Evolutionary conservation across 2,329 filamentous ascomycete genomes (phyloP).

Genomic region (Lomentospora prolificans): DNA sequence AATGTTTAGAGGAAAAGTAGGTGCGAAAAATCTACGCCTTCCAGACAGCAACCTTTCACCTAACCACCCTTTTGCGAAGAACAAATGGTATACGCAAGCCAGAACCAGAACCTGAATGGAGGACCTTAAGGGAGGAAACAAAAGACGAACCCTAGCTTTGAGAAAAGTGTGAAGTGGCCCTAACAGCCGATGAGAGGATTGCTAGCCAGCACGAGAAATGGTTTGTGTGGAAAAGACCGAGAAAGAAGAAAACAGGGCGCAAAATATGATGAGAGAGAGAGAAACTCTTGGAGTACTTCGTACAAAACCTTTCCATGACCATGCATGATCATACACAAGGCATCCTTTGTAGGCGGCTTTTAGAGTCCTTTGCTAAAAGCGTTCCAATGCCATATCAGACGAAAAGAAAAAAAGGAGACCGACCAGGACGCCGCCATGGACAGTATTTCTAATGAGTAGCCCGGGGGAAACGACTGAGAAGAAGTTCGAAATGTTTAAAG

Average conservation of each 20-base stretch:
- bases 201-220: background rate
- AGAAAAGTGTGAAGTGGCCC: too few relatives aligned
- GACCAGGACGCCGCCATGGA: background rate
- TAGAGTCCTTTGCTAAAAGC: background rate
- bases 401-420: background rate
- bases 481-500: too few relatives aligned
- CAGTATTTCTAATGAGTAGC: background rate
- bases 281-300: background rate
- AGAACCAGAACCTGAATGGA: background rate
- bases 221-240: background rate
- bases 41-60: background rate
- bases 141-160: background rate
- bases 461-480: background rate
- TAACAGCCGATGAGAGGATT: too few relatives aligned
- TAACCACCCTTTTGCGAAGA: background rate
- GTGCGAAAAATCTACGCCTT: background rate
- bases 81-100: background rate
- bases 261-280: background rate
- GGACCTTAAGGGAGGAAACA: background rate
- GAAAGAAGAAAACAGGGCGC: background rate
- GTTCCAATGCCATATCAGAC: background rate
- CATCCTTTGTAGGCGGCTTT: background rate
- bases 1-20: background rate
- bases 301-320: constrained; percentile 3
- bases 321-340: background rate